A percentile compares a stretch with the other conserved stretches of the same genome.
phyloP scores from a whole-genome alignment of 1,139 yeast genomes.

The Debaryomycetaceae sp. region DNA sequence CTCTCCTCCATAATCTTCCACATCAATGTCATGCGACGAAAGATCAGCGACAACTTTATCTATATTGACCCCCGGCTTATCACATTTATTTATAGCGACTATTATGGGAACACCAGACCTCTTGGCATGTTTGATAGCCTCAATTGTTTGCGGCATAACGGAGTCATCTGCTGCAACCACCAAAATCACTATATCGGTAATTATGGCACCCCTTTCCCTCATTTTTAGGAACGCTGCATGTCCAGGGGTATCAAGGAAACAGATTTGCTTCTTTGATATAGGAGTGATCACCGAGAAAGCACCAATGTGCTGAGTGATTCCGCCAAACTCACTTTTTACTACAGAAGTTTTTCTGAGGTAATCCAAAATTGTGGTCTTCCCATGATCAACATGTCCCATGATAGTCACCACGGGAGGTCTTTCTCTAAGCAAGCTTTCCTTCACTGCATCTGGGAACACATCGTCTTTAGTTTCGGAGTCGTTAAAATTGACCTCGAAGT shows the following conservation, averaged over 20 bases:
- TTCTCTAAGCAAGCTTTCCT: conserved; percentile 46
- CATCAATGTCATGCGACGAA: conserved; percentile 72
- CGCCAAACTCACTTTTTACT: conserved; percentile 87
- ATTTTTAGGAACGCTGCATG: conserved; percentile 95
- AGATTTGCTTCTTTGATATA: conserved; percentile 66
- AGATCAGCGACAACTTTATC: conserved; percentile 76
- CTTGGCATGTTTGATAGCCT: conserved; percentile 91
- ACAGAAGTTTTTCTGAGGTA: conserved; percentile 78
- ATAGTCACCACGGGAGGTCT: conserved; percentile 95
- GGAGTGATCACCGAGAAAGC: conserved; percentile 88
- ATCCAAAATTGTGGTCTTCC: conserved; percentile 92
- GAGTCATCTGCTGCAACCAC: conserved; percentile 99
- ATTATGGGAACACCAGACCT: conserved; percentile 81
- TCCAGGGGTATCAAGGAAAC: conserved; percentile 96
- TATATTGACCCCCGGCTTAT: conserved; percentile 68
- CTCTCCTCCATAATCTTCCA: conserved; percentile 95
- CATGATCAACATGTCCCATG: conserved; percentile 99
- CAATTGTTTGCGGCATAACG: conserved; percentile 95
- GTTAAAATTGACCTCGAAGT: conserved; percentile 61
- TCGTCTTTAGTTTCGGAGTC: conserved; percentile 69
- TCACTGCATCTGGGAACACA: conserved; percentile 47
- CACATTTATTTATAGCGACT: conserved; percentile 92
- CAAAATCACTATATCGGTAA: conserved; percentile 86
- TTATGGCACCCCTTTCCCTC: conserved; percentile 95
- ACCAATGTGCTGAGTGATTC: conserved; percentile 97